A percentile compares a stretch with the other conserved stretches of the same genome.
phyloP scores from a whole-genome alignment of 2,329 filamentous ascomycete species.

The Curvularia hawaiiensis region DNA sequence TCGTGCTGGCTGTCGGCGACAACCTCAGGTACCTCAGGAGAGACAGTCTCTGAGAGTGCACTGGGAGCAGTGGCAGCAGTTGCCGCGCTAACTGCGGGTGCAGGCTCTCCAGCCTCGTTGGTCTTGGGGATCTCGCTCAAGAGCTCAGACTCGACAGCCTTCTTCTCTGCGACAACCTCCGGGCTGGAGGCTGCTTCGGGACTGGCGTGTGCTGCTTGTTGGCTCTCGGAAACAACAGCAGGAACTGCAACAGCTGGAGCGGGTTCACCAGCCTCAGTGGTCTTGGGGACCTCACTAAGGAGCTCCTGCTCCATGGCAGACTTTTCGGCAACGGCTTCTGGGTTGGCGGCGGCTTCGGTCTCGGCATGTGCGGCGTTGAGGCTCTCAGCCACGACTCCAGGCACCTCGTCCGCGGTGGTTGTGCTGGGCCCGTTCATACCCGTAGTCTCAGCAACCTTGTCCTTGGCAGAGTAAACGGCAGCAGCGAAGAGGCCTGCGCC shows the following conservation, averaged over 20 bases:
- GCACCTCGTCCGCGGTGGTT: constrained; percentile 50
- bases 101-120: constrained; percentile 49
- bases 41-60: constrained; percentile 31
- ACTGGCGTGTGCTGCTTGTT: constrained; percentile 65
- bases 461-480: constrained; percentile 39
- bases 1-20: constrained; percentile 75
- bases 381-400: constrained; percentile 71
- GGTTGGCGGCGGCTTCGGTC: constrained; percentile 69
- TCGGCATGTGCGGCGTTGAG: constrained; percentile 66
- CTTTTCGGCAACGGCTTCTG: constrained; percentile 72
- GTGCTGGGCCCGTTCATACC: constrained; percentile 44
- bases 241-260: constrained; percentile 49
- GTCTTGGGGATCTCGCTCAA: constrained; percentile 62
- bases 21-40: constrained; percentile 57
- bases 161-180: constrained; percentile 72
- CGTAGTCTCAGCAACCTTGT: constrained; percentile 45
- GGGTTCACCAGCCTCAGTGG: constrained; percentile 48
- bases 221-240: constrained; percentile 71
- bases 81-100: constrained; percentile 23
- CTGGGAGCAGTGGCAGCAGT: constrained; percentile 21
- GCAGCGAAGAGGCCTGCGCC: constrained; percentile 48
- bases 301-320: constrained; percentile 73
- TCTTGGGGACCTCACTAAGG: constrained; percentile 43
- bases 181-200: constrained; percentile 70
- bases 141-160: constrained; percentile 72